Evolutionary conservation across 352 stramenopile species (phyloP).

Genomic region (Globisporangium paroecandrum): DNA sequence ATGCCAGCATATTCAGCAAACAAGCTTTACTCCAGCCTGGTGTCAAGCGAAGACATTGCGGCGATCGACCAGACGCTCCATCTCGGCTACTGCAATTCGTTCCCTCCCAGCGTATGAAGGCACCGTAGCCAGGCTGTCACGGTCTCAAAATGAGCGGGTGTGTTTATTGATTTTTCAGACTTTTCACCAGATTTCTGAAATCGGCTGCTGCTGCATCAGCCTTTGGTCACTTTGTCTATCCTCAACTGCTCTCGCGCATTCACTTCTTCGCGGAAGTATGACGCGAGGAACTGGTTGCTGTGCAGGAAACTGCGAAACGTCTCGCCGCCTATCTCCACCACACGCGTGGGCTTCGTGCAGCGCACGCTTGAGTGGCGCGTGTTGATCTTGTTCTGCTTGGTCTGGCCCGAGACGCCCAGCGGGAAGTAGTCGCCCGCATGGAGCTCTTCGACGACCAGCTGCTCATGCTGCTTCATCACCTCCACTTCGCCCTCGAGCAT

Average conservation of each 20-base stretch:
- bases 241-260: conserved; percentile 60
- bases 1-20: conserved; percentile 39
- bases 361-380: conserved; percentile 71
- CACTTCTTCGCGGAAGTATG: conserved; percentile 74
- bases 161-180: not conserved
- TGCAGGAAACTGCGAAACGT: conserved; percentile 82
- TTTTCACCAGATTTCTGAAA: not conserved
- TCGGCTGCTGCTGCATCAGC: not conserved
- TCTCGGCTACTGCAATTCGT: not conserved
- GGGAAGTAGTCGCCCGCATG: conserved; percentile 77
- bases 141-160: not conserved
- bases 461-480: conserved; percentile 63
- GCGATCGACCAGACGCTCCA: conserved; percentile 33
- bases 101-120: conserved; percentile 4
- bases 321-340: conserved; percentile 79
- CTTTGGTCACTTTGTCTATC: conserved; percentile 44
- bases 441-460: conserved; percentile 71
- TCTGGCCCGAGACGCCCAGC: conserved; percentile 69
- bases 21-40: conserved; percentile 42
- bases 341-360: conserved; percentile 58
- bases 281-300: conserved; percentile 80
- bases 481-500: conserved; percentile 67
- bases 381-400: conserved; percentile 57
- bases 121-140: not conserved
- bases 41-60: conserved; percentile 36